Percentiles rank a stretch among this genome's conserved stretches.
These are phyloP conservation scores for Pyrenula aspistea DNA, from an alignment of 495 filamentous ascomycete genomes.

Conservation along the genomic window DNA sequence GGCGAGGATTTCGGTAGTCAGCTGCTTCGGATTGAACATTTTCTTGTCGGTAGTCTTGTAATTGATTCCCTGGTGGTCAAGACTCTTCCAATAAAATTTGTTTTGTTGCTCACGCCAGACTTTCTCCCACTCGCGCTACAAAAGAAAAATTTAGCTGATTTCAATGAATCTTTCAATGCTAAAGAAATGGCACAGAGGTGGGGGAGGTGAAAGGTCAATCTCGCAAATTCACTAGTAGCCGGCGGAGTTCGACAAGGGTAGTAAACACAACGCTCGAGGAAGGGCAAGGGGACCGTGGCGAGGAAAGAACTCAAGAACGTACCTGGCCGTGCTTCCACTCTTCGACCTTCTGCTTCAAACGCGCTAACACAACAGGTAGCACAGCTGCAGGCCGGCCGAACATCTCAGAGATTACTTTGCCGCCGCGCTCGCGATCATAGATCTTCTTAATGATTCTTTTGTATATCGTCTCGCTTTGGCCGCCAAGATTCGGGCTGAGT, in stretches of 20 bases:
- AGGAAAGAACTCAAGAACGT: slow-evolving; percentile 12
- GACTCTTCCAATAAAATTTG: slow-evolving; percentile 81
- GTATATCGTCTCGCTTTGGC: slow-evolving; percentile 91
- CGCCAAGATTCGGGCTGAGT: slow-evolving; percentile 73
- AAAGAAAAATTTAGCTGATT: not conserved
- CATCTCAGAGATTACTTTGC: slow-evolving; percentile 70
- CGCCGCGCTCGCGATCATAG: slow-evolving; percentile 77
- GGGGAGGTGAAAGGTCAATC: too few species aligned
- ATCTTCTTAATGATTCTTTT: slow-evolving; percentile 96
- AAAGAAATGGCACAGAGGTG: slow-evolving; percentile 1
- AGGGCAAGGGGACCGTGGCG: too few species aligned
- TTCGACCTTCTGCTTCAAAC: slow-evolving; percentile 86
- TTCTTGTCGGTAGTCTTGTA: slow-evolving; percentile 79
- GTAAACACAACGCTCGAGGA: too few species aligned
- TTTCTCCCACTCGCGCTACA: slow-evolving; percentile 91
- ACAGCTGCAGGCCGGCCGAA: slow-evolving; percentile 71
- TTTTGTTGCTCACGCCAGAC: slow-evolving; percentile 94
- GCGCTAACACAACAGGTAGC: slow-evolving; percentile 71
- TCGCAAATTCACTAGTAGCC: too few species aligned
- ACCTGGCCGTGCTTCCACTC: slow-evolving; percentile 88
- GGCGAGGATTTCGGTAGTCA: slow-evolving; percentile 73
- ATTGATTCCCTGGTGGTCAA: slow-evolving; percentile 88
- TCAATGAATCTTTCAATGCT: not conserved
- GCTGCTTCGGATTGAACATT: slow-evolving; percentile 72
- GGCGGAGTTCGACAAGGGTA: too few species aligned